Conservation (phyloP, 139 green algal species). For the Raphidocelis subcapitata region DNA sequence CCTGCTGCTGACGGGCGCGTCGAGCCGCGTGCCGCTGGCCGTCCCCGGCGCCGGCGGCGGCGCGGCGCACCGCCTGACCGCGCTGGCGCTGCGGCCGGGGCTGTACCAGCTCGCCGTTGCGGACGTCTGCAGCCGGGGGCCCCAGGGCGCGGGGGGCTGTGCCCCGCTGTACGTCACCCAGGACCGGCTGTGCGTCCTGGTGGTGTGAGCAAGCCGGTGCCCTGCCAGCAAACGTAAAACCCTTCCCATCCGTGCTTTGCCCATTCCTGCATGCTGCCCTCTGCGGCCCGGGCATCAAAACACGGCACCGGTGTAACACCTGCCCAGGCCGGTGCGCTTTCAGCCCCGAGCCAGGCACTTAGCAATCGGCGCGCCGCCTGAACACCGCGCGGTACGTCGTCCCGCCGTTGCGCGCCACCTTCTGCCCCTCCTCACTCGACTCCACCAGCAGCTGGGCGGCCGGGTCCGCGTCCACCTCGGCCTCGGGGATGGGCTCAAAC, state of each 20-base stretch:
- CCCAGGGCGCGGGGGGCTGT: not conserved
- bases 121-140: not conserved
- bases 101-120: constrained; percentile 19
- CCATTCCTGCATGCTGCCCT: too few species aligned
- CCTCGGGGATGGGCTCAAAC: constrained; percentile 79
- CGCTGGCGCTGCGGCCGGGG: constrained; percentile 10
- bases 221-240: too few species aligned
- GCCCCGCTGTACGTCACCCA: constrained; percentile 13
- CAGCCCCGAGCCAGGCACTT: too few species aligned
- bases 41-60: not conserved
- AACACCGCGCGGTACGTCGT: constrained; percentile 67
- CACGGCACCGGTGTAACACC: too few species aligned
- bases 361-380: too few species aligned
- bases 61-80: not conserved
- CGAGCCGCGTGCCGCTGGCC: not conserved
- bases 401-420: constrained; percentile 85
- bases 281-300: too few species aligned
- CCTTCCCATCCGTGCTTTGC: too few species aligned
- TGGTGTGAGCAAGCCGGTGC: too few species aligned
- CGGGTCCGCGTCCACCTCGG: constrained; percentile 80
- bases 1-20: constrained; percentile 9
- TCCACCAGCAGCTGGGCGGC: constrained; percentile 65
- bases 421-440: constrained; percentile 87
- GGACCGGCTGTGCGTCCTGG: constrained; percentile 15
- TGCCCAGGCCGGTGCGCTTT: too few species aligned